Percentiles rank a stretch among this genome's conserved stretches.
These are phyloP conservation scores for Trichoderma guizhouense DNA, from an alignment of 2,329 filamentous ascomycete genomes.

Conservation along the genomic window DNA sequence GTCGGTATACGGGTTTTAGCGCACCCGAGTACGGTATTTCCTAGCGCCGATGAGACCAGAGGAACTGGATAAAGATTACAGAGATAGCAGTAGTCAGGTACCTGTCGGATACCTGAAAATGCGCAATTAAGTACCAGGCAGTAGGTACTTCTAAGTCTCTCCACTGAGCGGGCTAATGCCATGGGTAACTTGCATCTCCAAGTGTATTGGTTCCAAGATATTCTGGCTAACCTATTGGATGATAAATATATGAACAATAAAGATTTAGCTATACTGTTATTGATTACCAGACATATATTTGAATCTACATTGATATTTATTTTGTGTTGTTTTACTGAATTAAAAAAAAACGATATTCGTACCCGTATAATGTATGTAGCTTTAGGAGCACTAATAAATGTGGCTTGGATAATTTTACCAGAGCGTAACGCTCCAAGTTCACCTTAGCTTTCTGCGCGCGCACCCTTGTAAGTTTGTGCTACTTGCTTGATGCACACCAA, in stretches of 20 bases:
- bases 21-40: neutral
- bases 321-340: neutral
- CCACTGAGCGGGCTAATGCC: neutral
- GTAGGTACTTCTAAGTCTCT: neutral
- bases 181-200: neutral
- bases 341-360: neutral
- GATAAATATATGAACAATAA: neutral
- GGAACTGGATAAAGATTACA: neutral
- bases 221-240: neutral
- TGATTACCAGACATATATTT: neutral
- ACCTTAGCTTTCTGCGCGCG: neutral
- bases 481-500: neutral
- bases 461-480: neutral
- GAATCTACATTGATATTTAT: neutral
- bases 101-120: neutral
- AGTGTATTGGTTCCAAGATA: too few relatives aligned
- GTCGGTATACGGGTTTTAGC: neutral
- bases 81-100: neutral
- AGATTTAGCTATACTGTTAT: neutral
- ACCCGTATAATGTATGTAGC: neutral
- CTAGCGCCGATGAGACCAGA: neutral
- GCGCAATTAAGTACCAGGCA: neutral
- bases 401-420: neutral
- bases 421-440: neutral
- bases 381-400: neutral